Conservation (phyloP, 805 yeast genomes). For the Cyberlindnera mrakii region DNA sequence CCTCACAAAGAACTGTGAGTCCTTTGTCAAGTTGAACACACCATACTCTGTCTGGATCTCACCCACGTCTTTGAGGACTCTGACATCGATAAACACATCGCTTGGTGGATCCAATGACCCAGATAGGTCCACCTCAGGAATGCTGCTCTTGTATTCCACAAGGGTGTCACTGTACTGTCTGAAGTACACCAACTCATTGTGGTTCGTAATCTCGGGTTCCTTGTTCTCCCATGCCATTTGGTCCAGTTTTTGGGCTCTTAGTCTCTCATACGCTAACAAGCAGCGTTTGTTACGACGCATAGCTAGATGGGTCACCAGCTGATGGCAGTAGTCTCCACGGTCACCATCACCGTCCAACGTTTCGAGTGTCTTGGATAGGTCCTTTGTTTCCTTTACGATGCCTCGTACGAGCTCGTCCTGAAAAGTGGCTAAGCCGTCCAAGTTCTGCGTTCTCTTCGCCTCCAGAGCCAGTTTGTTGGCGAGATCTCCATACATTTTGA, state of each 20-base stretch:
- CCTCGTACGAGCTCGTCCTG: constrained; percentile 66
- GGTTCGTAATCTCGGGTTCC: constrained; percentile 56
- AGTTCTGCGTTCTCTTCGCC: constrained; percentile 68
- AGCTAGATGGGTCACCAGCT: constrained; percentile 15
- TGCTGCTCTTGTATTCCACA: constrained; percentile 69
- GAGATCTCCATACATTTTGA: constrained; percentile 80
- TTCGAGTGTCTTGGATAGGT: constrained; percentile 36
- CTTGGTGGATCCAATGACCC: constrained; percentile 90
- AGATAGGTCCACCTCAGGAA: constrained; percentile 78
- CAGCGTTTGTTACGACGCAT: constrained; percentile 89
- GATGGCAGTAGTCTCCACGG: constrained; percentile 5
- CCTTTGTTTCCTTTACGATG: constrained; percentile 65
- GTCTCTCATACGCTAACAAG: constrained; percentile 72
- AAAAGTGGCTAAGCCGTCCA: constrained; percentile 63
- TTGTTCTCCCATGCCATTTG: constrained; percentile 66
- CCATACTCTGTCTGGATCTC: constrained; percentile 98
- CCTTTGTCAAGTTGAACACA: constrained; percentile 85
- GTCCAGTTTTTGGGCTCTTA: constrained; percentile 62
- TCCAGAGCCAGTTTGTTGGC: constrained; percentile 82
- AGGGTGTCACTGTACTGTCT: constrained; percentile 65
- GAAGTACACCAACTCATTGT: constrained; percentile 74
- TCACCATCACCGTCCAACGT: constrained; percentile 6
- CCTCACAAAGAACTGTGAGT: constrained; percentile 90
- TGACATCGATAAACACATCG: constrained; percentile 87
- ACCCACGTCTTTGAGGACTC: constrained; percentile 92